phyloP scores from a whole-genome alignment of 257 asterid genomes.

The Paraleonurus japonicus region DNA sequence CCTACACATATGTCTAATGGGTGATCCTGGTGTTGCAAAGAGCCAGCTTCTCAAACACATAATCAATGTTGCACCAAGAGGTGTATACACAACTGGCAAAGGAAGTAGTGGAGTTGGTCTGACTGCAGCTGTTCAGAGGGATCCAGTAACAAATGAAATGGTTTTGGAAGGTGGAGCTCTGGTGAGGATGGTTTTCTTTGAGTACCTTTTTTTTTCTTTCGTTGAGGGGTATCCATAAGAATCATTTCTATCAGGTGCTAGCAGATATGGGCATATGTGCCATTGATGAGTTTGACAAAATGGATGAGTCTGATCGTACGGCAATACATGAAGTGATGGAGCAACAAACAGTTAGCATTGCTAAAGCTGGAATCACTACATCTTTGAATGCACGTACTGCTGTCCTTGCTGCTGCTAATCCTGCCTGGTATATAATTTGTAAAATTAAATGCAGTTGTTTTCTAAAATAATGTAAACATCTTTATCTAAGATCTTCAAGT shows the following conservation, averaged over 20 bases:
- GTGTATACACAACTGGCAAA: slow-evolving; percentile 92
- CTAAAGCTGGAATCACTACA: slow-evolving; percentile 98
- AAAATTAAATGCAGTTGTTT: slow-evolving; percentile 9
- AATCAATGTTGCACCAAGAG: slow-evolving; percentile 95
- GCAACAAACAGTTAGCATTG: slow-evolving; percentile 99
- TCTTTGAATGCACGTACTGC: slow-evolving; percentile 99
- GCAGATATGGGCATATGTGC: slow-evolving; percentile 99
- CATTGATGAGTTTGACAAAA: slow-evolving; percentile 96
- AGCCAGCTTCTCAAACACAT: slow-evolving; percentile 98
- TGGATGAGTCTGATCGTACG: slow-evolving; percentile 97
- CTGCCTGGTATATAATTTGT: slow-evolving; percentile 76
- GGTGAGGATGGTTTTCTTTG: slow-evolving; percentile 47
- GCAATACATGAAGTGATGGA: slow-evolving; percentile 99
- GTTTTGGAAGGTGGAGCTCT: slow-evolving; percentile 99
- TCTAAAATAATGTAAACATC: not conserved
- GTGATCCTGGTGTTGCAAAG: slow-evolving; percentile 98
- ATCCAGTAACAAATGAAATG: slow-evolving; percentile 95
- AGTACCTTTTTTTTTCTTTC: slow-evolving; percentile 4
- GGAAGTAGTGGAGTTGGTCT: slow-evolving; percentile 99
- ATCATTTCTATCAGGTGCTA: slow-evolving; percentile 57
- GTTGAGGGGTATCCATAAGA: not conserved
- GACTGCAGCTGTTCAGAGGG: slow-evolving; percentile 99
- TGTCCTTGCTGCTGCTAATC: slow-evolving; percentile 98
- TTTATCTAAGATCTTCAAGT: not conserved
- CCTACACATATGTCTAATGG: slow-evolving; percentile 33